Evolutionary conservation across 148 eudicot genomes (phyloP).

Genomic region (Silene uniflora): DNA sequence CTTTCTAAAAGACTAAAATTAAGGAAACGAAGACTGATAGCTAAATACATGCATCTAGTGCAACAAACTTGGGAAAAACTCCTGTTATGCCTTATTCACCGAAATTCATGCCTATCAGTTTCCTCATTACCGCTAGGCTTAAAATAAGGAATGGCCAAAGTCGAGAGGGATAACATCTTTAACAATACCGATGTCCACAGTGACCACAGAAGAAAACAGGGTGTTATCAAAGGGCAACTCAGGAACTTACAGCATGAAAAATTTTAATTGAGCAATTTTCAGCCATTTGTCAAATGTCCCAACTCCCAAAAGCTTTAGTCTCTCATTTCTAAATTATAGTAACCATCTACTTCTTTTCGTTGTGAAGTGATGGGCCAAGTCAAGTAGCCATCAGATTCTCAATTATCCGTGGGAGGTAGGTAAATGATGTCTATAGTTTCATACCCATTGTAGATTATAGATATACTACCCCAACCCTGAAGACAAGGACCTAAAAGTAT

Average conservation of each 20-base stretch:
- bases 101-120: not conserved
- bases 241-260: not conserved
- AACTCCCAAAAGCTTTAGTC: not conserved
- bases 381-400: no score
- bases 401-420: not conserved
- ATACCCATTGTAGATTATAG: not conserved
- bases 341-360: not conserved
- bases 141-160: not conserved
- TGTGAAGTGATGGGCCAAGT: no score
- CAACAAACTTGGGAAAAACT: not conserved
- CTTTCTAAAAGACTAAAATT: not conserved
- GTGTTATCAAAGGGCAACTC: not conserved
- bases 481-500: no score
- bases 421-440: not conserved
- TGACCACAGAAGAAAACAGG: no score
- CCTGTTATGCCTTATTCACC: not conserved
- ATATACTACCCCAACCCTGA: no score
- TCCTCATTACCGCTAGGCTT: slow-evolving; percentile 1
- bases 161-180: not conserved
- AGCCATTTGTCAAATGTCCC: not conserved
- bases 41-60: not conserved
- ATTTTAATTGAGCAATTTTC: not conserved
- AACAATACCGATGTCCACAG: not conserved
- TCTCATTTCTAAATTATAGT: not conserved
- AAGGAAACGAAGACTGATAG: not conserved